Conservation (phyloP, 2,329 filamentous ascomycete genomes). For the Leptographium procerum region DNA sequence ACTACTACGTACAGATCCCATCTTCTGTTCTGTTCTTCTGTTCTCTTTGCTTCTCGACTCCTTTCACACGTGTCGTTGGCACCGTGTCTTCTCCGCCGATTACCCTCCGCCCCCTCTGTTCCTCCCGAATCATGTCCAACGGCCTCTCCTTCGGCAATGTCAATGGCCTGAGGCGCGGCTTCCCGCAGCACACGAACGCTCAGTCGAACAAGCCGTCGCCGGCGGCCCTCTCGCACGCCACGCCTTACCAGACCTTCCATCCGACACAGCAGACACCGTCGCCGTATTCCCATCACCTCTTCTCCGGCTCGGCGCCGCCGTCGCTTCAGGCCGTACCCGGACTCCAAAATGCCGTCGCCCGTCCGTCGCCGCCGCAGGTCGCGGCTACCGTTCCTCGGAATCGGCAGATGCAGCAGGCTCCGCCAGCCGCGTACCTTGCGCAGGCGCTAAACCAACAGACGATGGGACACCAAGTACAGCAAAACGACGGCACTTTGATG, state of each 20-base stretch:
- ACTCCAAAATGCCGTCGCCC: constrained; percentile 31
- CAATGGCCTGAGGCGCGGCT: constrained; percentile 35
- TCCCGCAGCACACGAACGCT: constrained; percentile 25
- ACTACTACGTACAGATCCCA: no score
- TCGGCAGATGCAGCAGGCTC: constrained; percentile 33
- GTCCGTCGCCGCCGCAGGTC: constrained; percentile 33
- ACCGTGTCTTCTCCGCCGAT: background rate
- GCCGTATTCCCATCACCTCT: constrained; percentile 41
- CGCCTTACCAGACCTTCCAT: constrained; percentile 37
- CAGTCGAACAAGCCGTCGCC: constrained; percentile 39
- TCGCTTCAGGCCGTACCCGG: constrained; percentile 35
- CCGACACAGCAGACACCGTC: constrained; percentile 36
- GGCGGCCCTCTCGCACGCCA: constrained; percentile 39
- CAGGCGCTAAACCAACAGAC: constrained; percentile 23
- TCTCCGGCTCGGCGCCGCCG: constrained; percentile 34
- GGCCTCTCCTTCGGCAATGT: constrained; percentile 38
- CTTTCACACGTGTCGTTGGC: background rate
- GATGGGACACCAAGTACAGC: constrained; percentile 19
- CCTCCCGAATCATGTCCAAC: constrained; percentile 26
- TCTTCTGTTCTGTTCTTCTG: no score
- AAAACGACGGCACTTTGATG: constrained; percentile 19
- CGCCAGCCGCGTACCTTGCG: constrained; percentile 21
- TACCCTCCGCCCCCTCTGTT: background rate
- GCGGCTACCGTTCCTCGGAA: constrained; percentile 34
- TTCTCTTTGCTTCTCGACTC: background rate